These are phyloP conservation scores for Starmerella apis DNA, from an alignment of 805 yeast genomes.

Conservation along the genomic window DNA sequence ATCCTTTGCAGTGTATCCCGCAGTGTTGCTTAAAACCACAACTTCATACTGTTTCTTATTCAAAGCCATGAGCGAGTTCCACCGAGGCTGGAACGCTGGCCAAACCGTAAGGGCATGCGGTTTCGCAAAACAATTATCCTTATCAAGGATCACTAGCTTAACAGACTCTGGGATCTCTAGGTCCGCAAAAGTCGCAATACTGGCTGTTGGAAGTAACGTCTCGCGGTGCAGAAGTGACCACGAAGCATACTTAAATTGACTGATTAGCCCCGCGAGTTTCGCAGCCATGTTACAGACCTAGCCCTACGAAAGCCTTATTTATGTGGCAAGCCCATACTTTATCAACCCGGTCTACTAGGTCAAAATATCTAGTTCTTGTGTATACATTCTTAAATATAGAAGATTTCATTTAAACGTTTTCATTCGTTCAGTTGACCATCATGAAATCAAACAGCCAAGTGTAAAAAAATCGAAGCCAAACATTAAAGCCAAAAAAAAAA, in stretches of 20 bases:
- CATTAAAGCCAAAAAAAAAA: neutral
- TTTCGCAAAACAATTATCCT: conserved; percentile 88
- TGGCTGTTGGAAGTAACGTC: conserved; percentile 21
- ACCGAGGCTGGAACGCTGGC: conserved; percentile 53
- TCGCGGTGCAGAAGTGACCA: conserved; percentile 17
- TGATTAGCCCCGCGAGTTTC: conserved; percentile 9
- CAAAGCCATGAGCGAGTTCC: conserved; percentile 34
- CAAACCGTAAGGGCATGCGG: conserved; percentile 72
- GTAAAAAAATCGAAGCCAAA: too few species aligned
- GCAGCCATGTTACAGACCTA: conserved; percentile 8
- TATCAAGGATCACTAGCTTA: conserved; percentile 76
- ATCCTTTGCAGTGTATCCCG: conserved; percentile 74
- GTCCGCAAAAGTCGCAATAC: conserved; percentile 16
- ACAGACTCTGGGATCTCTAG: conserved; percentile 32
- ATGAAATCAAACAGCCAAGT: too few species aligned
- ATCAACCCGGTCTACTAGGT: neutral
- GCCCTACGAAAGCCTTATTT: neutral
- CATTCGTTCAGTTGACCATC: too few species aligned
- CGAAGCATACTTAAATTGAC: conserved; percentile 14
- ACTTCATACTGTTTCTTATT: conserved; percentile 45
- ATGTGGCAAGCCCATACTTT: neutral
- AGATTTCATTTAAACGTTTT: too few species aligned
- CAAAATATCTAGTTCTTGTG: neutral
- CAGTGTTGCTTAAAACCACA: conserved; percentile 80
- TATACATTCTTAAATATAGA: too few species aligned